Evolutionary conservation across 2,329 filamentous ascomycete genomes (phyloP).

Genomic region (Pleomassaria siparia): DNA sequence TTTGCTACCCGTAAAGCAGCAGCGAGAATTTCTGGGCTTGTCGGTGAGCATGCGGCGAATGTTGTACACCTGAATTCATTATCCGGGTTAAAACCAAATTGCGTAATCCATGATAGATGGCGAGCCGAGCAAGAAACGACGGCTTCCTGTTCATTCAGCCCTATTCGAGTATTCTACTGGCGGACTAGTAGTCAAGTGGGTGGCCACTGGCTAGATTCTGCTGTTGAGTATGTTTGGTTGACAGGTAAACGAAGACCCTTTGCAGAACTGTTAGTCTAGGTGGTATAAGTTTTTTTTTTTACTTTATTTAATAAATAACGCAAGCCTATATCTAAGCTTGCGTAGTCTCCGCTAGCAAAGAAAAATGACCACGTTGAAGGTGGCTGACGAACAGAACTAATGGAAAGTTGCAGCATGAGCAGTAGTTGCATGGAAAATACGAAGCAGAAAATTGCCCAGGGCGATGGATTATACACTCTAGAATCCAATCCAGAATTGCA

Average conservation of each 20-base stretch:
- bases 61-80: too few species aligned
- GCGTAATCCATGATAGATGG: too few species aligned
- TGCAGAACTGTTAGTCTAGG: too few species aligned
- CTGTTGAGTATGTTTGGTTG: conserved; percentile 12
- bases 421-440: background rate
- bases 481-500: background rate
- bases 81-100: too few species aligned
- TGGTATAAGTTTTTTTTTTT: background rate
- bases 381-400: background rate
- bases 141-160: background rate
- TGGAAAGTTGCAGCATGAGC: background rate
- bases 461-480: background rate
- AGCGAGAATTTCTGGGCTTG: too few species aligned
- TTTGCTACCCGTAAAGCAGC: too few species aligned
- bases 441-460: background rate
- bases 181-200: conserved; percentile 12
- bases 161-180: conserved; percentile 1
- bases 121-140: too few species aligned
- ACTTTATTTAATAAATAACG: background rate
- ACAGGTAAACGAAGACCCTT: background rate
- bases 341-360: background rate
- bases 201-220: conserved; percentile 11
- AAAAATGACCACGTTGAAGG: background rate
- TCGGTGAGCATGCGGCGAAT: too few species aligned
- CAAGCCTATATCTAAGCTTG: background rate